Base-by-base conservation (phyloP, 306 rosid genomes). In the Corylus heterophylla region DNA sequence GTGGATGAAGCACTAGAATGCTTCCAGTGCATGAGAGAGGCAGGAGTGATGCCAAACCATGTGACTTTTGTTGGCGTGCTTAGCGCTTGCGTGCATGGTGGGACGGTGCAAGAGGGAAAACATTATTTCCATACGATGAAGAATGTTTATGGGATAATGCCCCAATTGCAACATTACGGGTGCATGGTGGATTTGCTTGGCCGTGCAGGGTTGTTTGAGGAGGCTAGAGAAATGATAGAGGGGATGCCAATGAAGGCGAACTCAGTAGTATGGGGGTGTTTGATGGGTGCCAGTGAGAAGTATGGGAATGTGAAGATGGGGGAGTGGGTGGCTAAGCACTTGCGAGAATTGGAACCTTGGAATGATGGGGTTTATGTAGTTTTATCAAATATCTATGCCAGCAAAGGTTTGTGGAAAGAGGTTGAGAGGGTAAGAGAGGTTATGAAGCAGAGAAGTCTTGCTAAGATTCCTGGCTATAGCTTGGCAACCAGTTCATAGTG, bases 241-340 rank as follows among this genome's bases (percentile, higher is more conserved):
- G 93, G 81, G 83, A 92, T 92, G 97, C 97, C 93, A 2, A 79
- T 90, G 90, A 86, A 83, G 86, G 89, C 94, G 29, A 92, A 92
- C 76, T 78, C 89, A n/a, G 75, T 87, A 29, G 83, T 92, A 39
- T 92, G 89, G 91, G 97, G 97, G 31, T 86, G 88, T 78, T 84
- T 92, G 88, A 86, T 92, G 91, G 97, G 97, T 82, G 93, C 87
- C 0, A 89, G 97, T 83, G 97, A 90, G 84, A 92, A 90, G 82
- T 69, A 90, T 81, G 94, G 89, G 85, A 86, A 90, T 80, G 94
- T 86, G 79, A 78, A 84, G 74, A 84, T 89, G 88, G 97, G 92
- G 22, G 97, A 92, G 79, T 89, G 92, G 97, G 94, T 88, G 63
- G 93, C 94, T 56, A 74, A 87, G 80, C 90, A 90, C 86, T 83